Evolutionary conservation across 495 filamentous ascomycete genomes (phyloP).

Genomic region (Tuber umbilicatum): DNA sequence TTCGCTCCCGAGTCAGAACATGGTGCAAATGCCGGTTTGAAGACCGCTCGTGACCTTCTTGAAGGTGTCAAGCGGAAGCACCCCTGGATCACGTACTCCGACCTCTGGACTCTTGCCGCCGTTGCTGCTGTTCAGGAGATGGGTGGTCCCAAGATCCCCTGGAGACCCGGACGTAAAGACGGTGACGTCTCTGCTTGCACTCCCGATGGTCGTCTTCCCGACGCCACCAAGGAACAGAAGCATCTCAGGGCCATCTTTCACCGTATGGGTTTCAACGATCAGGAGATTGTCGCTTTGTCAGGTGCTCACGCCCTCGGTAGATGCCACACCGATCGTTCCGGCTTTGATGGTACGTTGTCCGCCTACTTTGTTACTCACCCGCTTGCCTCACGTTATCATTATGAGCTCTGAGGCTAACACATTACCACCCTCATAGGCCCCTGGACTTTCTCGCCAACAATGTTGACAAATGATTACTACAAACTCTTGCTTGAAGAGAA

Average conservation of each 20-base stretch:
- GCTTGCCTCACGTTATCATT: not conserved
- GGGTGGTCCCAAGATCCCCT: conserved; percentile 80
- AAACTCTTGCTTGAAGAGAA: conserved; percentile 80
- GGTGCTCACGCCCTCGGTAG: conserved; percentile 91
- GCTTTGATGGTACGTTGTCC: conserved; percentile 57
- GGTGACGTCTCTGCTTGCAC: conserved; percentile 78
- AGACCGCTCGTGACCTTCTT: conserved; percentile 81
- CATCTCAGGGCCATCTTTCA: conserved; percentile 91
- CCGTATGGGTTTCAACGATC: conserved; percentile 97
- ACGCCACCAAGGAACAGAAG: conserved; percentile 68
- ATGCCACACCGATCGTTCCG: conserved; percentile 81
- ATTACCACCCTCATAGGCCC: conserved; percentile 48
- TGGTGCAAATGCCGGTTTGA: conserved; percentile 89
- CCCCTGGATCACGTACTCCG: conserved; percentile 94
- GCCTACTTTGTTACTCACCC: not conserved
- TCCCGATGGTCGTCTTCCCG: conserved; percentile 91
- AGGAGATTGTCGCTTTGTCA: conserved; percentile 83
- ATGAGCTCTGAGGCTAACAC: conserved; percentile 1
- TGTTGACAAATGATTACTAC: conserved; percentile 92
- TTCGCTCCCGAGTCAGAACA: conserved; percentile 88
- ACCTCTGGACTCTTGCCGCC: conserved; percentile 90
- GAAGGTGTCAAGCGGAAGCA: conserved; percentile 83
- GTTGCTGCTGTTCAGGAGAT: conserved; percentile 89
- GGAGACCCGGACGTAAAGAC: conserved; percentile 81
- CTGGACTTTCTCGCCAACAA: conserved; percentile 94